Evolutionary conservation across 352 stramenopile genomes (phyloP), one percentile per base, ranked within the genome.

Genomic region (Pythium pyrilobum): DNA sequence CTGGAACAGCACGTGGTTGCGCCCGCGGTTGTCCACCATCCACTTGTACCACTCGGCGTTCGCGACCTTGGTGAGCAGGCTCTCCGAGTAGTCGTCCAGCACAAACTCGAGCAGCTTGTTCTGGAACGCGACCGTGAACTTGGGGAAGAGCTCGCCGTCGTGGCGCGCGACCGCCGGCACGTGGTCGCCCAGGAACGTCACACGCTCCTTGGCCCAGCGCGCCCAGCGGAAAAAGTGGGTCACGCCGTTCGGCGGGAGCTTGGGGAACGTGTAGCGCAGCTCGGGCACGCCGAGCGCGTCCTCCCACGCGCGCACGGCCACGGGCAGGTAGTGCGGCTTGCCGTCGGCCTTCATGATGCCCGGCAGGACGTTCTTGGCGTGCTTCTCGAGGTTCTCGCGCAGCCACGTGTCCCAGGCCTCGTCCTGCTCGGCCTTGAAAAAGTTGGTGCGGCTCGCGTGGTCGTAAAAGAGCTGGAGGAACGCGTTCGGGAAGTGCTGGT

Each of bases 161-260:
- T 77, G 74, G 37, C 69, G 78, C 12, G 69, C 77, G 16, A 65
- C 32, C 13, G 57, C 54, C 20, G 83, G 78, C 27, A 66, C 76
- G 12, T 74, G 62, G 34, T 74, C 64, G 13, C 78, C 78, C 21
- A 90, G 54, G 49, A 75, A 87, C 23, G 62, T 77, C 9, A 90
- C 69, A 38, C 80, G 77, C 42, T 93, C 83, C 55, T 91, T 93
- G 12, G 71, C 80, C 83, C 83, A 93, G 20, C 81, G 81, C 45
- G 91, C 40, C 83, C 83, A 93, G 33, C 78, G 57, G 56, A 87
- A 90, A 44, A 73, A 90, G 45, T 86, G 71, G 16, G 76, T 83
- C 25, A 88, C 74, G 25, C 69, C 72, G 47, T 87, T 89, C 32
- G 67, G 58, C 16, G 63, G 48, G 20, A 27, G 21, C 62, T 93